Conservation (phyloP, 176 grass and related monocot species). For the Saccharum spontaneum region DNA sequence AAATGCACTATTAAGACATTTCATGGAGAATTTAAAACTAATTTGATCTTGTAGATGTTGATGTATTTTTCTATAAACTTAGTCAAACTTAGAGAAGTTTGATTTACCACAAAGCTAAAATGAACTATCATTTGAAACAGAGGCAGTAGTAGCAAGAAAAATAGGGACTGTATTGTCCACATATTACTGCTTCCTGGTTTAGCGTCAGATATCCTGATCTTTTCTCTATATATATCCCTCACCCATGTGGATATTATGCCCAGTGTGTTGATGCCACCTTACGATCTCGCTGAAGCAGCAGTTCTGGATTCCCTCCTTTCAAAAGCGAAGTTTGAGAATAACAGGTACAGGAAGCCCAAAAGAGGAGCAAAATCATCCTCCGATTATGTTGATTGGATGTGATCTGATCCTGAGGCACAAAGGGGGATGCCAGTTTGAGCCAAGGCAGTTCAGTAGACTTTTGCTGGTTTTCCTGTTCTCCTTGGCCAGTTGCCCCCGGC, state of each 20-base stretch:
- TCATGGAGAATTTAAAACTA: background rate
- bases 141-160: background rate
- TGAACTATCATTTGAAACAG: background rate
- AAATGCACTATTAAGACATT: background rate
- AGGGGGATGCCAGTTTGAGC: background rate
- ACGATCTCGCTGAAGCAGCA: constrained; percentile 40
- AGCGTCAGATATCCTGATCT: background rate
- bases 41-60: background rate
- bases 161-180: background rate
- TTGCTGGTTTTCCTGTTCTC: background rate
- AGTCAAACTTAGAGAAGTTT: background rate
- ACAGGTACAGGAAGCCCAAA: constrained; percentile 44
- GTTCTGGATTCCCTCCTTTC: constrained; percentile 50
- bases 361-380: constrained; percentile 40
- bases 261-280: constrained; percentile 42
- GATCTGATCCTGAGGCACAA: constrained; percentile 7
- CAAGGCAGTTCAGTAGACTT: background rate
- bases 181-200: background rate
- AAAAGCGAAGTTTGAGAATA: constrained; percentile 52
- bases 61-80: background rate
- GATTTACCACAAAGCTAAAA: background rate
- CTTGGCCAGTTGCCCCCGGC: background rate
- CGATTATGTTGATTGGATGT: constrained; percentile 53
- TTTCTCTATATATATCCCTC: background rate
- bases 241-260: background rate